phyloP scores from a whole-genome alignment of 2,329 filamentous ascomycete species.

The Tricladium varicosporioides region DNA sequence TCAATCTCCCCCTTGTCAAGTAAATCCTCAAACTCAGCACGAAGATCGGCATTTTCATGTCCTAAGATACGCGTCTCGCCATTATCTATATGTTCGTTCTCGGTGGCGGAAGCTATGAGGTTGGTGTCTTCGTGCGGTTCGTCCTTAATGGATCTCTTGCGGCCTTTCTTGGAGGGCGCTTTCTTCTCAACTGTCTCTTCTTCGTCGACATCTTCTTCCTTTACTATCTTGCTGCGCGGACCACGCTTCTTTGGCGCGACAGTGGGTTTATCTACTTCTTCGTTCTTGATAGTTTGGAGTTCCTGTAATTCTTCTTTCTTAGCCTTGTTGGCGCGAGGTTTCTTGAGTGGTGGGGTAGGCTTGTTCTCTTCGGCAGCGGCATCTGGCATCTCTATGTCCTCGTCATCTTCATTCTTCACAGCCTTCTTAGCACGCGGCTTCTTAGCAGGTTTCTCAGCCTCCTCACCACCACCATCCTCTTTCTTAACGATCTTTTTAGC shows the following conservation, averaged over 20 bases:
- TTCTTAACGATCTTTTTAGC: constrained; percentile 21
- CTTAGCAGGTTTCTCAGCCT: constrained; percentile 20
- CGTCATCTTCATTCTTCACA: constrained; percentile 25
- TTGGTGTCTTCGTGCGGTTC: constrained; percentile 2
- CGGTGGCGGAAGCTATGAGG: neutral
- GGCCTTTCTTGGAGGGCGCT: constrained; percentile 17
- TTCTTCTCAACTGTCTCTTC: constrained; percentile 14
- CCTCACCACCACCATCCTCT: constrained; percentile 18
- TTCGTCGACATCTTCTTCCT: constrained; percentile 29
- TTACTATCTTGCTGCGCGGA: constrained; percentile 13
- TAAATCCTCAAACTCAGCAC: neutral
- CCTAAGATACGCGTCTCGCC: neutral
- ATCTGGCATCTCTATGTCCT: constrained; percentile 11
- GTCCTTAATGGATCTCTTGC: constrained; percentile 22
- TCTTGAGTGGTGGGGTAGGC: constrained; percentile 22
- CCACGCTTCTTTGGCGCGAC: constrained; percentile 16
- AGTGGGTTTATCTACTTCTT: constrained; percentile 25
- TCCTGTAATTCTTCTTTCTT: constrained; percentile 24
- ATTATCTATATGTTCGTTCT: neutral
- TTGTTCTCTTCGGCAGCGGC: constrained; percentile 14
- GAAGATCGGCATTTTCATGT: neutral
- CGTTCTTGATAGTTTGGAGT: constrained; percentile 24
- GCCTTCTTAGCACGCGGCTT: constrained; percentile 24
- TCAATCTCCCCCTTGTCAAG: neutral
- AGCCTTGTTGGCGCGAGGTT: constrained; percentile 36